A percentile compares a stretch with the other conserved stretches of the same genome.
Evolutionary conservation across 176 grass and related monocot genomes (phyloP).

Genomic region (Alopecurus myosuroides): DNA sequence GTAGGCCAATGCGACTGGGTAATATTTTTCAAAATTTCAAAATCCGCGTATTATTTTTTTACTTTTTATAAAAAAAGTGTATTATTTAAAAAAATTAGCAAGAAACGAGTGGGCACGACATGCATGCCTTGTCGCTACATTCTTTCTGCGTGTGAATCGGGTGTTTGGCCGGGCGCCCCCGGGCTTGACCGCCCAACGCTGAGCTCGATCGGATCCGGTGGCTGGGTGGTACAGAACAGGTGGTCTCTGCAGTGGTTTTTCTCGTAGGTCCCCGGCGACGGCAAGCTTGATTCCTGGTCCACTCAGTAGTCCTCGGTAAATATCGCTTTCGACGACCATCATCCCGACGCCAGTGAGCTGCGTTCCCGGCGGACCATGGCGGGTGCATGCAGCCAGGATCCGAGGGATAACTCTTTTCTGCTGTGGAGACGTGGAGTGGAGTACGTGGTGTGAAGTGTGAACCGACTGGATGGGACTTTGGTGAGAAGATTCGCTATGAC

Average conservation of each 20-base stretch:
- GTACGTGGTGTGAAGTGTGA: conserved; percentile 59
- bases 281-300: neutral
- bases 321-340: neutral
- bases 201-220: neutral
- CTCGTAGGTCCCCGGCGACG: neutral
- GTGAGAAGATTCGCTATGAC: conserved; percentile 21
- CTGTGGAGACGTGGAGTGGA: too few relatives aligned
- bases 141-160: neutral
- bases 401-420: too few relatives aligned
- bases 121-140: neutral
- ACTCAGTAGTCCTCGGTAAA: neutral
- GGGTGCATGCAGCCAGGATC: neutral
- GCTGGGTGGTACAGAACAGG: neutral
- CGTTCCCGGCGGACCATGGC: neutral
- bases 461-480: neutral
- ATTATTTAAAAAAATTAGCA: too few relatives aligned
- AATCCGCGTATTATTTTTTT: too few relatives aligned
- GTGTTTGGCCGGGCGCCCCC: neutral
- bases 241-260: neutral
- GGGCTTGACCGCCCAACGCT: neutral
- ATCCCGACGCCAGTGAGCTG: neutral
- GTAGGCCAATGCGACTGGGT: too few relatives aligned
- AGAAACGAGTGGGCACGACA: too few relatives aligned
- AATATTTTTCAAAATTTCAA: too few relatives aligned
- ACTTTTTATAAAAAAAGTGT: too few relatives aligned